Conservation (phyloP, 78 protist genomes). For the Pirum gemmata region DNA sequence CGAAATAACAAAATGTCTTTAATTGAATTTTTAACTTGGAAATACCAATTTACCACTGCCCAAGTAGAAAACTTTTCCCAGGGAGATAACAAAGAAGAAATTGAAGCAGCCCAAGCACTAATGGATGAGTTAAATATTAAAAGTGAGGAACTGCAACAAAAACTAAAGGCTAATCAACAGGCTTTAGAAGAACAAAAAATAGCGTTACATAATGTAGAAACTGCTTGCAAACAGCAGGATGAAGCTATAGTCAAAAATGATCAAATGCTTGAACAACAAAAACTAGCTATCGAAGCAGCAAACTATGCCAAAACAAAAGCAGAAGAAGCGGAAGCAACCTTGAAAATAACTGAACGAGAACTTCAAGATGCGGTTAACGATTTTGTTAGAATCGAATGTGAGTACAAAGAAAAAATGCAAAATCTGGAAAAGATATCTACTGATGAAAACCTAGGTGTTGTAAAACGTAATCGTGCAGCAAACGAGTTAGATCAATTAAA, state of each 20-base stretch:
- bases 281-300: not conserved
- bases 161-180: not conserved
- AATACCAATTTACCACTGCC: not conserved
- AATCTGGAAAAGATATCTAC: slow-evolving; percentile 3
- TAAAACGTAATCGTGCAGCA: slow-evolving; percentile 38
- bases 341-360: not conserved
- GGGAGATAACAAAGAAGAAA: slow-evolving; percentile 15
- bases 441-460: slow-evolving; percentile 28
- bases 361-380: slow-evolving; percentile 36
- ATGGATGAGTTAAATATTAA: not conserved
- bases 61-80: not conserved
- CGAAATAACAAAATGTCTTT: not conserved
- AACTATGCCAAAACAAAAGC: not conserved
- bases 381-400: slow-evolving; percentile 20
- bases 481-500: slow-evolving; percentile 39
- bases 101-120: not conserved
- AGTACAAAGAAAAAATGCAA: not conserved
- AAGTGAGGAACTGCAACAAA: not conserved
- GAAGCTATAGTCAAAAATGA: not conserved
- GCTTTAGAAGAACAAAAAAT: not conserved
- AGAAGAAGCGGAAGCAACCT: not conserved
- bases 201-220: not conserved
- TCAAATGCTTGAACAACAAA: not conserved
- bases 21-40: slow-evolving; percentile 2
- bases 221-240: not conserved